Percentiles rank a stretch among this genome's conserved stretches.
Evolutionary conservation across 768 basidiomycete genomes (phyloP).

Genomic region (Exsudoporus frostii): DNA sequence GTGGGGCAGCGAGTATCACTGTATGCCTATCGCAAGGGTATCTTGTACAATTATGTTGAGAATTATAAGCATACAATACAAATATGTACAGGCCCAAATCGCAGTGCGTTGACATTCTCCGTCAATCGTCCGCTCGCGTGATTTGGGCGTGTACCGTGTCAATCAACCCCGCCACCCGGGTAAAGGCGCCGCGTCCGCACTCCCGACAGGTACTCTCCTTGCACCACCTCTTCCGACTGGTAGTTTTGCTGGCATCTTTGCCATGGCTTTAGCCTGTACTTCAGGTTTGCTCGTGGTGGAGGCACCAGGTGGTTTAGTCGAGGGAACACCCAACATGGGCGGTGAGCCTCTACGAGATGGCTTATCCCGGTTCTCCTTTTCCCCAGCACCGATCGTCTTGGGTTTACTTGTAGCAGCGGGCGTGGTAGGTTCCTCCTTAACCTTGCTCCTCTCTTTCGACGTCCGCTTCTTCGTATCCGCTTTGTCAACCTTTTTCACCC

Average conservation of each 20-base stretch:
- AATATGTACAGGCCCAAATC: too few relatives aligned
- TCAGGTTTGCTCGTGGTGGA: constrained; percentile 14
- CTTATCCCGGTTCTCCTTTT: constrained; percentile 37
- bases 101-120: too few relatives aligned
- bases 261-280: constrained; percentile 2
- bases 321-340: constrained; percentile 13
- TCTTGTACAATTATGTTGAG: constrained; percentile 23
- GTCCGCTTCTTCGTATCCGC: constrained; percentile 27
- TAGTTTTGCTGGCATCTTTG: constrained; percentile 29
- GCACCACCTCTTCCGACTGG: constrained; percentile 47
- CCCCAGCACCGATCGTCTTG: constrained; percentile 28
- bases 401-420: constrained; percentile 23
- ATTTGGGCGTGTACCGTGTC: background rate
- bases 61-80: constrained; percentile 14
- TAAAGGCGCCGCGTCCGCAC: constrained; percentile 55
- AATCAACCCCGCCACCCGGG: constrained; percentile 49
- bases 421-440: constrained; percentile 22
- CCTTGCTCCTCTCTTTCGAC: constrained; percentile 42
- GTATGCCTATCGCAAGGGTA: constrained; percentile 5
- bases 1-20: background rate
- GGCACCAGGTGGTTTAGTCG: constrained; percentile 17
- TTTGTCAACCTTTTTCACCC: constrained; percentile 10
- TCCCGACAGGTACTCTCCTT: constrained; percentile 64
- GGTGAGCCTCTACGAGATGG: constrained; percentile 30
- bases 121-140: too few relatives aligned